Conservation (phyloP, 2,329 filamentous ascomycete genomes). For the Cercospora sp. region DNA sequence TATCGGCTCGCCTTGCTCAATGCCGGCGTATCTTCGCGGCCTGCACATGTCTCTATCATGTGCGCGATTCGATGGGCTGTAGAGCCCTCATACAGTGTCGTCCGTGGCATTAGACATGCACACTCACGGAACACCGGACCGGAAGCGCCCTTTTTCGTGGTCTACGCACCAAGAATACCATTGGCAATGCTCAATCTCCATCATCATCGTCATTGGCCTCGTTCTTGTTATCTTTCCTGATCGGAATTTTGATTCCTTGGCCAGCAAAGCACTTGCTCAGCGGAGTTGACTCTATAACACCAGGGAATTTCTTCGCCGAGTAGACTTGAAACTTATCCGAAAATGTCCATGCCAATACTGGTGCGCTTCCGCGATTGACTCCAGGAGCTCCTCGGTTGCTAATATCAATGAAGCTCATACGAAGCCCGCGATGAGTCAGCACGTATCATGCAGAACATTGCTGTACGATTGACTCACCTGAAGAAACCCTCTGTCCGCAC, state of each 20-base stretch:
- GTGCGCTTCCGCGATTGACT: constrained; percentile 74
- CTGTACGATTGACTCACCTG: constrained; percentile 59
- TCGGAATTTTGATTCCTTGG: constrained; percentile 96
- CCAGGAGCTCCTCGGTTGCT: constrained; percentile 49
- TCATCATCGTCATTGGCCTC: constrained; percentile 50
- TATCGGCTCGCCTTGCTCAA: not conserved
- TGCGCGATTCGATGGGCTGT: not conserved
- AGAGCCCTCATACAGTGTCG: not conserved
- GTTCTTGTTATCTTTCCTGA: constrained; percentile 72
- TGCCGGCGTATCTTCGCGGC: not conserved
- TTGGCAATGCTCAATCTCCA: constrained; percentile 18
- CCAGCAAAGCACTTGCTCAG: constrained; percentile 90
- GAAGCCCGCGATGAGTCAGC: constrained; percentile 51
- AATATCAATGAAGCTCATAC: constrained; percentile 82
- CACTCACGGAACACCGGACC: not conserved
- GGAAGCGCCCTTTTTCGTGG: not conserved
- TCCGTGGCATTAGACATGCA: not conserved
- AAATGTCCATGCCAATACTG: constrained; percentile 81
- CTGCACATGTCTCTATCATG: not conserved
- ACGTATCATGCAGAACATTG: not conserved
- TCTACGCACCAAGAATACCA: not conserved
- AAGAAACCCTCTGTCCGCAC: constrained; percentile 91
- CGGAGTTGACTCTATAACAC: constrained; percentile 89
- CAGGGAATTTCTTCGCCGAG: constrained; percentile 97
- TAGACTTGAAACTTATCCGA: constrained; percentile 90